Base-by-base conservation (phyloP, 306 rosid species). In the Cyamopsis tetragonoloba region DNA sequence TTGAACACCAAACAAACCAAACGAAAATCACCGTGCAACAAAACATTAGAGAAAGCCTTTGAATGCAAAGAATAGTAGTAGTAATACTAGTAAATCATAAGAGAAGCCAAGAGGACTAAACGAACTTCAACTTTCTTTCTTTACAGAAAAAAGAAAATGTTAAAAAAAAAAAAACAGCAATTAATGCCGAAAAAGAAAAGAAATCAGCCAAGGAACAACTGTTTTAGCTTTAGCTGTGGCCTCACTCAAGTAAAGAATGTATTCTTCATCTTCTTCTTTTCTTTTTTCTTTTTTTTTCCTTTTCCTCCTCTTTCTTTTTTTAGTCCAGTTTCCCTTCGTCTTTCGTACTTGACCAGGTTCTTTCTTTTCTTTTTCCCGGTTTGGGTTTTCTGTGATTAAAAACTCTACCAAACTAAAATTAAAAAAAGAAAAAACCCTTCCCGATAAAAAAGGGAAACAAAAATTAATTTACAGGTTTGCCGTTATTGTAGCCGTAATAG, bases 401-500 rank as follows among this genome's bases (percentile, higher is more conserved):
- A 74, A 60, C 26, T 56, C 85, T 69, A 79, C 12, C 59, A 57
- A 2, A 2, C 75, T 48, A 62, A 22, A 68, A 42, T 4, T 0
- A 15, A 13, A 43, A 18, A 32, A 59, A 10, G 13, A 39, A 8
- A 59, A 49, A 24, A 31, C 3, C 20, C 41, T 6, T 24, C 47
- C 62, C 53, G 1, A 11, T 24, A 20, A 43, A 20, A 13, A 37
- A 47, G 37, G 50, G 30, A 60, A 39, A 44, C 17, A 7, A 59
- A 41, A 20, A 38, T 82, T 79, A 81, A 82, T 83, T 80, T 83
- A 87, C 84, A 78, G 85, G 22, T 39, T 84, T 87, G 49, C 80
- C 84, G 73, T 68, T 79, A 66, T 82, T 83, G 61, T 92, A 89
- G 50, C 96, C 98, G 62, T 87, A 92, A 50, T 92, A 92, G 11